Base-by-base conservation (phyloP, 768 basidiomycete species). In the Rhizopogon sp. region DNA sequence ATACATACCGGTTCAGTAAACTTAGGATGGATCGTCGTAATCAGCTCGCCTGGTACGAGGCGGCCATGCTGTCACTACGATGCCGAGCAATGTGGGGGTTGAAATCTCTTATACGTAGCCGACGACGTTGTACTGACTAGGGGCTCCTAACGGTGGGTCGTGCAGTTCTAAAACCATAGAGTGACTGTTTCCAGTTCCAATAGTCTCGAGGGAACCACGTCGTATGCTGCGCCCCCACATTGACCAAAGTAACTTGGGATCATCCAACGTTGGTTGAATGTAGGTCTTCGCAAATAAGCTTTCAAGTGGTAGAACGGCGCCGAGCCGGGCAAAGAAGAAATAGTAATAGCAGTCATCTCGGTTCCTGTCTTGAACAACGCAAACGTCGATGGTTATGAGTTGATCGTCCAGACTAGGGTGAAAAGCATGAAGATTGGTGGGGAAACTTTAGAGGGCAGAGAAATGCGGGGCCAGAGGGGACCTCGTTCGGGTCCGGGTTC, bases 141-240 rank as follows among this genome's bases (percentile, higher is more conserved):
- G 25, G 25, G 25, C 25, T 25, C 25, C 25, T 25, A 5, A 25
- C 25, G 25, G 25, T 5, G 25, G 25, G 25, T 25, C 25, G 3
- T 25, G 78, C 74, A 6, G 80, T 77, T 25, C 79, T 68, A 53
- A 77, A 65, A 6, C 81, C 81, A 59, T 79, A 78, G 31, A 78
- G 31, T 25, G 25, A 80, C 70, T 17, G 79, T 76, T 58, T 80
- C 77, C 62, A 25, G 25, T 25, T 25, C 25, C 25, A 25, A 25
- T 25, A 25, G 82, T 78, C 80, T 80, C 81, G 60, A 52, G 73
- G 70, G 58, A 82, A 83, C 80, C 81, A 82, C 10, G 80, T 75
- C 9, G 80, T 80, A 59, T 69, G 75, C 39, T 65, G 62, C 2
- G 78, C 77, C 9, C 80, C 81, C 80, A 70, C 79, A 25, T 25